Base-by-base conservation (phyloP, 257 asterid species). In the Ligustrum vulgare region DNA sequence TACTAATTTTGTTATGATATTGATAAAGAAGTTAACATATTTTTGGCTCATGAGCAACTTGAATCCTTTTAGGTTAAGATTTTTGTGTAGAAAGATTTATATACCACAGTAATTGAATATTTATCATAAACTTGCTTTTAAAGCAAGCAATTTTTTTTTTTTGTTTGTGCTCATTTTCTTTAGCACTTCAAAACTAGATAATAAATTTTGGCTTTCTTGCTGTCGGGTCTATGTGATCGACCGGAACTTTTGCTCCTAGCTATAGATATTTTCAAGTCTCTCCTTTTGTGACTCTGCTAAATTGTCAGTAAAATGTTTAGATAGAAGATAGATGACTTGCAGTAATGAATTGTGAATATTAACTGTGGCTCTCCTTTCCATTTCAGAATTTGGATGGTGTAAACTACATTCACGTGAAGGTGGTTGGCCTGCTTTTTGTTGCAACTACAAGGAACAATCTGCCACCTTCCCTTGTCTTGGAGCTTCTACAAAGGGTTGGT, bases 401-500 rank as follows among this genome's bases (percentile, higher is more conserved):
- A 69, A 95, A 93, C 88, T 95, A 95, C 86, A 93, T 95, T 79
- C 99, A 95, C 71, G 98, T 95, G 82, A 95, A 93, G 87, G 94
- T 93, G 78, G 99, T 88, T 81, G 97, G 99, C 71, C 86, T 95
- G 84, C 97, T 93, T 68, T 93, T 95, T 81, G 99, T 90, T 73
- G 99, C 97, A 37, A 95, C 99, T 32, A 89, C 96, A 45, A 93
- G 97, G 85, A 86, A 89, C 74, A 95, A 93, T 81, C 64, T 86
- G 80, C 84, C 99, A 67, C 98, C 99, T 79, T 95, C 99, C 79
- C 87, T 95, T 35, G 98, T 96, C 60, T 78, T 93, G 88, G 99
- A 95, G 91, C 98, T 93, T 82, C 86, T 95, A 54, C 99, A 95
- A 79, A 95, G 99, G 89, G 89, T 93, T 91, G 97, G 97, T 34